Evolutionary conservation across 2,329 filamentous ascomycete species (phyloP).

Genomic region (Paracamarosporium sp.): DNA sequence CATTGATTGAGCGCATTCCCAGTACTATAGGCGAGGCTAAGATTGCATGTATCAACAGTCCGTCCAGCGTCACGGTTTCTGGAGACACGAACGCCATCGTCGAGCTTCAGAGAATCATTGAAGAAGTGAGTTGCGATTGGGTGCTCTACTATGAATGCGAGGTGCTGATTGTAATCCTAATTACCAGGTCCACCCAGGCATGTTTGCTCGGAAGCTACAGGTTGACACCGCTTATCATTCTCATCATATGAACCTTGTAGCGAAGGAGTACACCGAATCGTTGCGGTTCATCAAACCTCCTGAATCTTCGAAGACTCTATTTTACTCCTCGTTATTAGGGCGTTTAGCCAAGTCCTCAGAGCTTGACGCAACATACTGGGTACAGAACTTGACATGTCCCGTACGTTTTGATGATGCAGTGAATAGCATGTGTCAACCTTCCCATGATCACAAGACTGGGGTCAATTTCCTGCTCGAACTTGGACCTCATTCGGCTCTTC

Average conservation of each 20-base stretch:
- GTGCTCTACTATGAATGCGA: background rate
- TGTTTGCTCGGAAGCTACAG: conserved; percentile 49
- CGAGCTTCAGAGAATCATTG: conserved; percentile 40
- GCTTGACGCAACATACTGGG: conserved; percentile 33
- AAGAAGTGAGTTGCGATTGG: conserved; percentile 29
- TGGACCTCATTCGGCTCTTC: conserved; percentile 31
- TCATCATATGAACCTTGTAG: conserved; percentile 30
- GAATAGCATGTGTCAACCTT: conserved; percentile 20
- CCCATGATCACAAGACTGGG: conserved; percentile 16
- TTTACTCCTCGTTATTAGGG: conserved; percentile 28
- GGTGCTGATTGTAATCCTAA: background rate
- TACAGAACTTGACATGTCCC: conserved; percentile 25
- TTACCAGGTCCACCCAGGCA: conserved; percentile 15
- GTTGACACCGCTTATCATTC: conserved; percentile 56
- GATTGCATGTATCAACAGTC: conserved; percentile 48
- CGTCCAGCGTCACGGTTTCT: conserved; percentile 53
- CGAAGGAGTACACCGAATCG: conserved; percentile 30
- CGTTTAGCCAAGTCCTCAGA: conserved; percentile 9
- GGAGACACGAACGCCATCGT: conserved; percentile 51
- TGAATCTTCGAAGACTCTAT: conserved; percentile 18
- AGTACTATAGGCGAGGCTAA: conserved; percentile 11
- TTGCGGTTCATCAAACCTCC: conserved; percentile 28
- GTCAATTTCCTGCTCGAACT: conserved; percentile 29
- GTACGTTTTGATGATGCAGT: conserved; percentile 26
- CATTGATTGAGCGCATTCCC: conserved; percentile 19